Conservation (phyloP, 2,329 filamentous ascomycete species). For the Pyrenochaeta sp. region DNA sequence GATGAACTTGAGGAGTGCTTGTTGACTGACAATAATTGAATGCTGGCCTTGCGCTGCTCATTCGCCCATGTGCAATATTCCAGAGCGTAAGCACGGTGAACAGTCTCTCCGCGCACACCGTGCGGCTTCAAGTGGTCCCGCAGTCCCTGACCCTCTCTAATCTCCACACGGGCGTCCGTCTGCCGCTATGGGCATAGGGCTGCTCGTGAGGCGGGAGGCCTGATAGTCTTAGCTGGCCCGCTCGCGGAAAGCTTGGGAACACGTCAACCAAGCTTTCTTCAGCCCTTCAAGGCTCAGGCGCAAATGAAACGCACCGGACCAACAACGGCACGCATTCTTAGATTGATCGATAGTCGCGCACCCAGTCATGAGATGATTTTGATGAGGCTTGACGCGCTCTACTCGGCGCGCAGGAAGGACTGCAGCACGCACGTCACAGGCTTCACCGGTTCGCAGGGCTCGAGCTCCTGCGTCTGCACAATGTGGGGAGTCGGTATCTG, state of each 20-base stretch:
- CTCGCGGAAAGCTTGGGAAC: constrained; percentile 39
- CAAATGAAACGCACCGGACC: constrained; percentile 19
- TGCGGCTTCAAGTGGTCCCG: constrained; percentile 34
- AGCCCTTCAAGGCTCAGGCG: constrained; percentile 22
- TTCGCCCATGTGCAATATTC: constrained; percentile 35
- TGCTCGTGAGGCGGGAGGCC: constrained; percentile 38
- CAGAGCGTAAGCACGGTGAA: constrained; percentile 45
- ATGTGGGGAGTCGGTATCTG: neutral
- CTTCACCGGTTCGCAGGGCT: constrained; percentile 23
- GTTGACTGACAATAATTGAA: constrained; percentile 17
- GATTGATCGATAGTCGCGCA: constrained; percentile 6
- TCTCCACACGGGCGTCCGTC: constrained; percentile 45
- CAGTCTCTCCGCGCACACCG: constrained; percentile 38
- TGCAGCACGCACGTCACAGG: constrained; percentile 23
- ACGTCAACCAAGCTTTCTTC: constrained; percentile 42
- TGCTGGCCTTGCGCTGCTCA: constrained; percentile 18
- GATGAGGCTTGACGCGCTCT: constrained; percentile 20
- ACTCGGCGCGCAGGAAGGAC: constrained; percentile 13
- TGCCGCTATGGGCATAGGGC: constrained; percentile 32
- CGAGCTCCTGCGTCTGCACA: constrained; percentile 20
- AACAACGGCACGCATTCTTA: constrained; percentile 13
- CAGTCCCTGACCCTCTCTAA: constrained; percentile 31
- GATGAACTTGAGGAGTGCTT: constrained; percentile 6
- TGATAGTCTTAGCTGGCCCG: constrained; percentile 28
- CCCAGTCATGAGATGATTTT: constrained; percentile 8